These are phyloP conservation scores for Eragrostis curvula DNA, from an alignment of 176 grass and related monocot species.

Conservation along the genomic window DNA sequence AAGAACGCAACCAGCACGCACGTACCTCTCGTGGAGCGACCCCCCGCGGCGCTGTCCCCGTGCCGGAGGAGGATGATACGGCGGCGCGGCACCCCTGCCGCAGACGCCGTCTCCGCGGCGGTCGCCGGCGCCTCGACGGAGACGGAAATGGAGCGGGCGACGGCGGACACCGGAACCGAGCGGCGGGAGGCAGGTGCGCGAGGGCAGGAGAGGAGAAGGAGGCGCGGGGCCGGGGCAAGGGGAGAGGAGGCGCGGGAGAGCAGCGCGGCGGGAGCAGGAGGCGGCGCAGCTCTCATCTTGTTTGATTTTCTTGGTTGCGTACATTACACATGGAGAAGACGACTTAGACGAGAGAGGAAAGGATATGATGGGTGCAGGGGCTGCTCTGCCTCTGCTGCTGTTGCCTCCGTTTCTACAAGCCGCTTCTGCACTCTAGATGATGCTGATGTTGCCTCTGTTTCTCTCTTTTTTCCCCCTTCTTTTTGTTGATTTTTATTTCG, in stretches of 20 bases:
- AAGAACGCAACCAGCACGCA: background rate
- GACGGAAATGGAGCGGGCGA: slow-evolving; percentile 52
- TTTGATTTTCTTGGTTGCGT: slow-evolving; percentile 5
- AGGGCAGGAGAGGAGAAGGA: slow-evolving; percentile 30
- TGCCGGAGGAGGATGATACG: slow-evolving; percentile 89
- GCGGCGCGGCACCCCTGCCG: slow-evolving; percentile 37
- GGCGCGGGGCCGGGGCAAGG: slow-evolving; percentile 12
- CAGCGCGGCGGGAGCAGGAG: slow-evolving; percentile 14
- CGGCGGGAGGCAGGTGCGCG: background rate
- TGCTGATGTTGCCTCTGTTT: background rate
- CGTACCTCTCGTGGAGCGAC: slow-evolving; percentile 71
- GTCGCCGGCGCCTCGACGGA: slow-evolving; percentile 43
- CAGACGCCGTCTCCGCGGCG: slow-evolving; percentile 17
- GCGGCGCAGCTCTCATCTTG: slow-evolving; percentile 45
- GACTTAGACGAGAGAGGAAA: background rate
- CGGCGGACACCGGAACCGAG: slow-evolving; percentile 26
- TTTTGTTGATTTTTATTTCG: background rate
- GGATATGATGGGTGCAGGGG: background rate
- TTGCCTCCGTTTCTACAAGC: background rate
- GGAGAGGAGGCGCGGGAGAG: slow-evolving; percentile 25
- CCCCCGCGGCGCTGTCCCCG: slow-evolving; percentile 63
- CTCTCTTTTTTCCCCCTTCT: background rate
- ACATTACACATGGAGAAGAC: slow-evolving; percentile 7
- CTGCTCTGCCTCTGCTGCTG: background rate
- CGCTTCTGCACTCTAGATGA: background rate